Base-by-base conservation (phyloP, 148 eudicot species). In the Chenopodium formosanum region DNA sequence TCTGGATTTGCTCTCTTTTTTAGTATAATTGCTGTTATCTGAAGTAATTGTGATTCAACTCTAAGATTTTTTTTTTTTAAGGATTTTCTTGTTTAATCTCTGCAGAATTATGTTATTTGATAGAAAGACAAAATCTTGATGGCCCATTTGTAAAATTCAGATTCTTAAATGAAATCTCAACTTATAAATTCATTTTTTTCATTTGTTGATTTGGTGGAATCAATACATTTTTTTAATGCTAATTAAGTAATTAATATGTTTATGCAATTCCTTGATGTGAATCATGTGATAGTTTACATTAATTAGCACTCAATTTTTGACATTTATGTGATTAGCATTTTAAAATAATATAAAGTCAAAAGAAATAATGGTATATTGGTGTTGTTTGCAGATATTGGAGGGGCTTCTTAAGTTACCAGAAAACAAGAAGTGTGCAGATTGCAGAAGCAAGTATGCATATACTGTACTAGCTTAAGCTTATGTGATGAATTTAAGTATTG, bases 391-490 rank as follows among this genome's bases (percentile, higher is more conserved):
- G 97, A 88, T 90, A 70, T 83, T 93, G 71, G 97, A 93, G 73
- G 93, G 87, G 79, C 91, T 93, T 74, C 89, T 93, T 20, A 93
- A 86, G 80, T 82, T 91, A 76, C 92, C 92, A 64, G 97, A 93
- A 70, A 93, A 93, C 72, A 87, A 87, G 85, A 92, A 90, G 75
- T 93, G 97, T 81, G 97, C 97, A 27, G 97, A 93, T 74, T 93
- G 97, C 87, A 91, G 86, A 88, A 84, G 85, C 90, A 92, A 80
- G 94, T 89, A 88, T 73, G 94, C 80, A 34, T 19, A 27, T 32
- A 50, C 12, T 25, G 25, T 25, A 50, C 53, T 50, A 10, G 14
- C 53, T 65, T 13, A 9, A 73, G 56, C 44, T 25, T 76, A 52
- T 25, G 60, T 46, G 31, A 23, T 73, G 4, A 46, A 17, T 46